Conservation (phyloP, 108 stramenopile genomes). For the Fistulifera pelliculosa region DNA sequence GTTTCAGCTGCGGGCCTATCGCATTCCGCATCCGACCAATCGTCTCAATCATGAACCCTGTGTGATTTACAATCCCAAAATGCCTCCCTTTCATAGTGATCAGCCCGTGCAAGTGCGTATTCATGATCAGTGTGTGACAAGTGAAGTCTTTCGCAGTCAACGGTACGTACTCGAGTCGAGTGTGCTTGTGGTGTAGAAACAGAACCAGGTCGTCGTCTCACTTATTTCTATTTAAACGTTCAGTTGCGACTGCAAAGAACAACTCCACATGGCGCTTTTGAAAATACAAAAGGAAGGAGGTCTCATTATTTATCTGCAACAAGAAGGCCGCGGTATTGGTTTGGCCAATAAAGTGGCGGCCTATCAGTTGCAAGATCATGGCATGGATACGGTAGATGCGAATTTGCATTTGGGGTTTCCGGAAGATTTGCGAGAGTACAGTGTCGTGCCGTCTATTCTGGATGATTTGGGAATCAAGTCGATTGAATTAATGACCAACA, state of each 20-base stretch:
- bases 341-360: constrained; percentile 97
- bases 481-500: constrained; percentile 94
- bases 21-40: constrained; percentile 18
- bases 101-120: constrained; percentile 82
- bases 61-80: constrained; percentile 76
- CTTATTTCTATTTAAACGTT: background rate
- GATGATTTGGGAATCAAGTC: constrained; percentile 79
- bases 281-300: constrained; percentile 81
- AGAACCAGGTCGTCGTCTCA: too few species aligned
- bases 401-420: constrained; percentile 94
- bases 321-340: constrained; percentile 99
- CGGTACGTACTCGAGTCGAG: too few species aligned
- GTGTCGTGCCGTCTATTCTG: constrained; percentile 75
- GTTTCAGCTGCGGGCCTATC: constrained; percentile 74
- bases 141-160: constrained; percentile 92
- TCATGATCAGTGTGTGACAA: constrained; percentile 97
- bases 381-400: constrained; percentile 98
- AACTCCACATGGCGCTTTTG: constrained; percentile 87
- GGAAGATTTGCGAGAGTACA: constrained; percentile 86
- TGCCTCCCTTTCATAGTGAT: constrained; percentile 48
- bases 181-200: too few species aligned
- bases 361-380: constrained; percentile 92
- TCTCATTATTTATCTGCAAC: constrained; percentile 86
- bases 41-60: constrained; percentile 68
- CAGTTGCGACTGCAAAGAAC: constrained; percentile 96